Conservation (phyloP, 495 filamentous ascomycete species). For the Gamarada debralockiae region DNA sequence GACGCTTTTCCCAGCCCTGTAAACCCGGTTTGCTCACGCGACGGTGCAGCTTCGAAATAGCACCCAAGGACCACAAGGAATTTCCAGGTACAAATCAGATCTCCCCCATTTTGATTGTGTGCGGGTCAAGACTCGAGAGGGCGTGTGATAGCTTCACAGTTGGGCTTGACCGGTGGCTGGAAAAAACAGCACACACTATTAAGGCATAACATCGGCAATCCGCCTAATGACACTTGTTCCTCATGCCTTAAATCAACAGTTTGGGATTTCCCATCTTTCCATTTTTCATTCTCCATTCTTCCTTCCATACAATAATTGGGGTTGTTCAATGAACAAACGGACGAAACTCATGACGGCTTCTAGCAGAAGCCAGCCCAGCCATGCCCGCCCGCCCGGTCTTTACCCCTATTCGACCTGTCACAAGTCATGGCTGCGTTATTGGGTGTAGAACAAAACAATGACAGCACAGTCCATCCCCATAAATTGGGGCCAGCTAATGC, state of each 20-base stretch:
- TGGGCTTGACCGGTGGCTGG: background rate
- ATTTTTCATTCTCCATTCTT: background rate
- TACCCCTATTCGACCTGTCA: background rate
- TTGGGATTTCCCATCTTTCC: background rate
- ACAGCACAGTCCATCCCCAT: slow-evolving; percentile 17
- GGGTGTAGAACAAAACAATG: slow-evolving; percentile 9
- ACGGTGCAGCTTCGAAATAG: too few species aligned
- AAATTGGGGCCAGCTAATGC: slow-evolving; percentile 20
- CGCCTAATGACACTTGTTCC: slow-evolving; percentile 12
- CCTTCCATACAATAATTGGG: slow-evolving; percentile 3
- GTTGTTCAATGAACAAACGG: slow-evolving; percentile 9
- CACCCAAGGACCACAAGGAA: too few species aligned
- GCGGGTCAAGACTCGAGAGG: background rate
- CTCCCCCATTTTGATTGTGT: background rate
- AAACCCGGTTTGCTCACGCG: slow-evolving; percentile 8
- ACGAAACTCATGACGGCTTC: background rate
- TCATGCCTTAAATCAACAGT: background rate
- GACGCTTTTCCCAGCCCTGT: slow-evolving; percentile 20
- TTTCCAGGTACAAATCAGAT: too few species aligned
- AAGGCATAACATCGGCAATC: slow-evolving; percentile 24
- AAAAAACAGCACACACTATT: background rate
- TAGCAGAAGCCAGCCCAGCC: background rate
- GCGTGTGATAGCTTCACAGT: background rate
- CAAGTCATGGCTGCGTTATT: background rate
- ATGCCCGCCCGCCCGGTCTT: background rate